These are phyloP conservation scores for Poterioochromonas sp. DNA, from an alignment of 352 stramenopile species.

Conservation along the genomic window DNA sequence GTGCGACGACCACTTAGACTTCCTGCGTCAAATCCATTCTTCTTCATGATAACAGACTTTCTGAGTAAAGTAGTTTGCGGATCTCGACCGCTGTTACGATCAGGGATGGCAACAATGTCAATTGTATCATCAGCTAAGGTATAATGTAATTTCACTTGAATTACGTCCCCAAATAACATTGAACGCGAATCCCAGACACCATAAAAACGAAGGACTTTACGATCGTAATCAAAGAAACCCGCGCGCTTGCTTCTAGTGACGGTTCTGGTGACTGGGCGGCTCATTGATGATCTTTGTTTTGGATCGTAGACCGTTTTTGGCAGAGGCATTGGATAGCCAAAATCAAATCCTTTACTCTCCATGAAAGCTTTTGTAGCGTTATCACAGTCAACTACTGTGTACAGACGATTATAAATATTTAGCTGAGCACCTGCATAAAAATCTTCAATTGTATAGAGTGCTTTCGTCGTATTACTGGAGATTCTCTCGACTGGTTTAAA, in stretches of 20 bases:
- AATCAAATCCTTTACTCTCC: background rate
- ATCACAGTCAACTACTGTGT: conserved; percentile 27
- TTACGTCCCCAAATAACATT: conserved; percentile 61
- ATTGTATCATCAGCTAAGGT: conserved; percentile 75
- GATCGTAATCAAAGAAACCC: conserved; percentile 34
- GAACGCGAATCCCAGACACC: conserved; percentile 61
- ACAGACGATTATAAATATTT: conserved; percentile 24
- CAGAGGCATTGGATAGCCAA: background rate
- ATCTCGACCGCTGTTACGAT: background rate
- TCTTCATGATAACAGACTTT: background rate
- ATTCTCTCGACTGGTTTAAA: background rate
- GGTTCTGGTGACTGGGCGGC: background rate
- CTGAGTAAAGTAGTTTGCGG: background rate
- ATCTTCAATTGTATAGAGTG: conserved; percentile 21
- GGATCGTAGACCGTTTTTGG: background rate
- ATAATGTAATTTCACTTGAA: conserved; percentile 48
- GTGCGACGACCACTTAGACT: background rate
- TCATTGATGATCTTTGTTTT: background rate
- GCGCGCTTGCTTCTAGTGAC: background rate
- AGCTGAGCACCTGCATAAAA: conserved; percentile 8
- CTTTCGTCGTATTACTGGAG: background rate
- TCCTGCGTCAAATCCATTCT: background rate
- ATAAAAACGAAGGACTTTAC: conserved; percentile 4
- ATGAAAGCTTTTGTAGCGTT: conserved; percentile 6
- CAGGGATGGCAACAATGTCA: conserved; percentile 57